Conservation (phyloP, 2,329 filamentous ascomycete genomes). For the Verticillium klebahnii region DNA sequence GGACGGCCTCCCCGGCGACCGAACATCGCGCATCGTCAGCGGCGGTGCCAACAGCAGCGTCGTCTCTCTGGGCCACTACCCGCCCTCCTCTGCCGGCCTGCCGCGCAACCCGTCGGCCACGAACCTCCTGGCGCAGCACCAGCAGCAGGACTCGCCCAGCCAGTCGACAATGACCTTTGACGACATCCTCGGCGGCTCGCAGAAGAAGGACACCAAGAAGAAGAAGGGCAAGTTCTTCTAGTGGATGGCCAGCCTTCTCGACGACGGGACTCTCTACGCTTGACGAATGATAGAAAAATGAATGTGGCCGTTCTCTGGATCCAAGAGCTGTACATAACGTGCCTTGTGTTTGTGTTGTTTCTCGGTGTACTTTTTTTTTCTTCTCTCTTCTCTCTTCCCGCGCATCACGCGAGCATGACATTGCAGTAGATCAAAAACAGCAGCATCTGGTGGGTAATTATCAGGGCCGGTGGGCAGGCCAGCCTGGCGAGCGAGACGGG, state of each 20-base stretch:
- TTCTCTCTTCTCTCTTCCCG: not conserved
- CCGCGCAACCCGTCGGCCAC: constrained; percentile 27
- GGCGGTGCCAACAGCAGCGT: constrained; percentile 19
- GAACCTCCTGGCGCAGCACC: constrained; percentile 23
- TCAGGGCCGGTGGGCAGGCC: too few species aligned
- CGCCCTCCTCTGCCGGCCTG: constrained; percentile 5
- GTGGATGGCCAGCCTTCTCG: too few species aligned
- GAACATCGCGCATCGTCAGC: constrained; percentile 15
- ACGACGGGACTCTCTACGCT: not conserved
- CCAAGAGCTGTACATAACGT: not conserved
- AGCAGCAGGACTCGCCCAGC: constrained; percentile 13
- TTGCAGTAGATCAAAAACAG: too few species aligned
- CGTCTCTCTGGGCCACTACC: not conserved
- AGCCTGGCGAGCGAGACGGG: too few species aligned
- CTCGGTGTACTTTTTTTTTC: not conserved
- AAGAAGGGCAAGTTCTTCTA: constrained; percentile 38
- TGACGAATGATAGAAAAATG: not conserved
- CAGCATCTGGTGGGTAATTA: too few species aligned
- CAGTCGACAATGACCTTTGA: constrained; percentile 40
- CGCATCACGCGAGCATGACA: too few species aligned
- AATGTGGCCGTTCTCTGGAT: not conserved
- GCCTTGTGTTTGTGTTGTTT: not conserved
- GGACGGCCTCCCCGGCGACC: constrained; percentile 11
- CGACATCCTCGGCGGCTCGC: constrained; percentile 35
- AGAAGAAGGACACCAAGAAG: constrained; percentile 19